Evolutionary conservation across 306 rosid genomes (phyloP).

Genomic region (Ammopiptanthus mongolicus): DNA sequence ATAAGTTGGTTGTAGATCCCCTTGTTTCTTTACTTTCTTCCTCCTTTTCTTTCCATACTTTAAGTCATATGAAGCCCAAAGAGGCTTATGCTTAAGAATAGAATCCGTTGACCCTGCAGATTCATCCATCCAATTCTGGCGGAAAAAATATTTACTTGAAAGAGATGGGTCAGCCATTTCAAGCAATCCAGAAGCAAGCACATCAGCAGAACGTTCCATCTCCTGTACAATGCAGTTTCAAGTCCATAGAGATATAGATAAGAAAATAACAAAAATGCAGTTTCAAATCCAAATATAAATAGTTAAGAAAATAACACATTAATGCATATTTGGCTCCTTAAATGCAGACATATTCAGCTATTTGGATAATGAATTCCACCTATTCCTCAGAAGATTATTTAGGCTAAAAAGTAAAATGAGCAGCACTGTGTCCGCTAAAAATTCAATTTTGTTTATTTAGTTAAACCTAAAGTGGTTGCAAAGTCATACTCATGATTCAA

Average conservation of each 20-base stretch:
- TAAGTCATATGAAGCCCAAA: conserved; percentile 80
- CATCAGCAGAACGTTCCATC: conserved; percentile 94
- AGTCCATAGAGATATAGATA: not conserved
- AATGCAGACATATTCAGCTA: conserved; percentile 5
- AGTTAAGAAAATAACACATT: not conserved
- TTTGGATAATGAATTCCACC: not conserved
- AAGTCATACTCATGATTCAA: conserved; percentile 6
- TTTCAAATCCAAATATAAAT: conserved; percentile 7
- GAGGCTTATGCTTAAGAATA: conserved; percentile 89
- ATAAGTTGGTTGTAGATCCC: conserved; percentile 75
- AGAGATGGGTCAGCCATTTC: conserved; percentile 94
- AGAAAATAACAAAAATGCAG: conserved; percentile 3
- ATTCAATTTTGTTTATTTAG: conserved; percentile 3
- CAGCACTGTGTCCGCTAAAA: not conserved
- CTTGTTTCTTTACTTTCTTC: conserved; percentile 59
- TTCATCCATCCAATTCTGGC: conserved; percentile 85
- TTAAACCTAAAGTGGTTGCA: not conserved
- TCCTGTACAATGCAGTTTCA: conserved; percentile 53
- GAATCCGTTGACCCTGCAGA: conserved; percentile 63
- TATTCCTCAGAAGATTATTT: conserved; percentile 4
- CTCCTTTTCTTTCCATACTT: conserved; percentile 51
- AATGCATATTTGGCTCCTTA: conserved; percentile 14
- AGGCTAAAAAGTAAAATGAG: conserved; percentile 1
- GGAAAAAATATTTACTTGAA: conserved; percentile 80
- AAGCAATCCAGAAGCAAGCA: conserved; percentile 98